Evolutionary conservation across 2,329 filamentous ascomycete species (phyloP), one percentile per base, ranked within the genome.

Genomic region (Diaporthe destruens): DNA sequence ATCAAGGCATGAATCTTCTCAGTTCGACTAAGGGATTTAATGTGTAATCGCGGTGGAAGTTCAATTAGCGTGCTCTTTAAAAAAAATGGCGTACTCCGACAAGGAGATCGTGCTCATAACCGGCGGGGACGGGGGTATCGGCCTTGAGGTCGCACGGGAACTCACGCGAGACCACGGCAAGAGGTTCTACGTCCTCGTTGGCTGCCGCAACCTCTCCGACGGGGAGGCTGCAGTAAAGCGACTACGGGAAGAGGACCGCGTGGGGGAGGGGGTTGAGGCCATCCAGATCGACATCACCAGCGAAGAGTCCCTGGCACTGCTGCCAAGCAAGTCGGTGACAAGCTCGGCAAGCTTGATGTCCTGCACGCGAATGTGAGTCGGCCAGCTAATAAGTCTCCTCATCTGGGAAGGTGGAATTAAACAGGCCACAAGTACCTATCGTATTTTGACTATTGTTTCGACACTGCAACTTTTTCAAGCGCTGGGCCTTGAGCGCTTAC

Each of bases 81-180:
- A 29, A 14, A 29, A 42, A 3, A 42, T 67, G 63, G 63, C 63
- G 7, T 23, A 42, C 2, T 8, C 63, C 9, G 16, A 54, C 32
- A 67, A 54, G 34, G 49, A 67, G 16, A 67, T 67, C 14, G 63
- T 67, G 16, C 63, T 67, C 49, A 36, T 54, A 34, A 67, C 63
- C 3, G 63, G 63, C 29, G 63, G 63, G 2, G 55, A 67, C 14
- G 63, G 63, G 3, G 63, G 63, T 2, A 67, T 67, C 32, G 63
- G 63, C 49, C 63, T 53, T 6, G 63, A 67, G 49, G 51, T 67
- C 49, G 49, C 49, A 16, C 49, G 63, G 8, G 32, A 67, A n/a
- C 32, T 67, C 1, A 16, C 18, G 8, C 63, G 63, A 25, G 63
- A 67, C 49, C 63, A 67, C 4, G 63, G 49, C 16, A 16, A 29